Evolutionary conservation across 2,329 filamentous ascomycete genomes (phyloP), one percentile per base, ranked within the genome.

Genomic region (Fusarium pseudonygamai): DNA sequence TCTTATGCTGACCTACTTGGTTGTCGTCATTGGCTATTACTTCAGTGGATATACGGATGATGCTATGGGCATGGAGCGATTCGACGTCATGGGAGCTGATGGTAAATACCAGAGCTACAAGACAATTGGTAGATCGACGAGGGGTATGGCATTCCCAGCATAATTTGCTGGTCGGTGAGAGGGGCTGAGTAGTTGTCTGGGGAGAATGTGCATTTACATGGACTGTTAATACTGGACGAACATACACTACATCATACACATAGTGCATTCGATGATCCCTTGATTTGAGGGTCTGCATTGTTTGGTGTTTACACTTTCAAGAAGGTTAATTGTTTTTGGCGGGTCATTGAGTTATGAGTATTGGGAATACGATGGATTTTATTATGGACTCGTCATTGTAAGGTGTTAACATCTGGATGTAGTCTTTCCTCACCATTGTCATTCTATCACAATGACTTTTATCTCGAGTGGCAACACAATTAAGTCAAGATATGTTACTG

Each of bases 1-100:
- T 76, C 87, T 99, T 59, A 91, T 98, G 72, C 86, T 99, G 57
- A 96, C 94, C 39, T 99, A 99, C 81, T 83, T 98, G 30, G 96
- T 98, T 34, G 94, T 99, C 55, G 86, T 98, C 34, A 90, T 94
- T 49, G 96, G 96, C 3, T 99, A 97, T 85, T 98, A 94, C 83
- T 93, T 97, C 67, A 94, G 94, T 59, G 86, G 89, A 34, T 90
- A 80, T 75, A 85, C 85, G 20, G 81, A 84, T 22, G 84, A 84
- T 66, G 78, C 81, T 34, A 84, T 85, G 78, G 84, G 84, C 39
- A 75, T 80, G 67, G 82, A 84, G 65, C 82, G 88, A 43, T 90
- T 90, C 64, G 89, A 91, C 69, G 85, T 85, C 4, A 83, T 90
- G 80, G 84, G 85, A 24, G 76, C 78, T 3, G 84, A 89, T 68